Conservation (phyloP, 768 basidiomycete species). For the Rossbeevera mucosa region DNA sequence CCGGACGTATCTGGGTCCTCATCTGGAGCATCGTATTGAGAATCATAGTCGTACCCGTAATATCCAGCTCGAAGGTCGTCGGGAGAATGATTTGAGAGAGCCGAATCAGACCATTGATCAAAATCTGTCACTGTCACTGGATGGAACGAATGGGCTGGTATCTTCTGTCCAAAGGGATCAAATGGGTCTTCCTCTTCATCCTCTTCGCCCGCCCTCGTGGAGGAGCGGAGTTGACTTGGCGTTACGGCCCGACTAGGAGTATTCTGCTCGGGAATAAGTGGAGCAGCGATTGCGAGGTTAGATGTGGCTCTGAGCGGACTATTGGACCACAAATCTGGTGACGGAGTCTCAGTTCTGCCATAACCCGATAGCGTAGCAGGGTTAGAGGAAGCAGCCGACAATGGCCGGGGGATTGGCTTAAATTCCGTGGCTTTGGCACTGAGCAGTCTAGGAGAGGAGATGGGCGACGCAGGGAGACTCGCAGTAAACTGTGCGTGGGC, state of each 20-base stretch:
- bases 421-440: constrained; percentile 91
- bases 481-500: constrained; percentile 62
- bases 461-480: constrained; percentile 78
- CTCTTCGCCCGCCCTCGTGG: constrained; percentile 52
- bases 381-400: constrained; percentile 61
- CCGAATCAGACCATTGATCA: constrained; percentile 55
- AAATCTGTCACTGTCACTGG: constrained; percentile 61
- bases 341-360: constrained; percentile 71
- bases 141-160: constrained; percentile 52
- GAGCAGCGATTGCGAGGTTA: constrained; percentile 89
- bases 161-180: constrained; percentile 59
- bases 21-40: constrained; percentile 27
- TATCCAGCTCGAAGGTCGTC: constrained; percentile 43
- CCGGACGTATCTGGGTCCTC: constrained; percentile 51
- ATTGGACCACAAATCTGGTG: constrained; percentile 87
- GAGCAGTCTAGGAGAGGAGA: constrained; percentile 79
- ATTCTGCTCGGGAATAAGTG: constrained; percentile 70
- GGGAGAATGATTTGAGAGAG: constrained; percentile 48
- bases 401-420: constrained; percentile 75
- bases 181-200: constrained; percentile 84
- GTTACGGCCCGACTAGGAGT: constrained; percentile 51
- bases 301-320: constrained; percentile 62
- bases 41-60: constrained; percentile 31
- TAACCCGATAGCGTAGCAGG: constrained; percentile 46
- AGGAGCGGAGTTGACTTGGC: constrained; percentile 65